phyloP scores from a whole-genome alignment of 2,329 filamentous ascomycete genomes.

The Nothophoma quercina region DNA sequence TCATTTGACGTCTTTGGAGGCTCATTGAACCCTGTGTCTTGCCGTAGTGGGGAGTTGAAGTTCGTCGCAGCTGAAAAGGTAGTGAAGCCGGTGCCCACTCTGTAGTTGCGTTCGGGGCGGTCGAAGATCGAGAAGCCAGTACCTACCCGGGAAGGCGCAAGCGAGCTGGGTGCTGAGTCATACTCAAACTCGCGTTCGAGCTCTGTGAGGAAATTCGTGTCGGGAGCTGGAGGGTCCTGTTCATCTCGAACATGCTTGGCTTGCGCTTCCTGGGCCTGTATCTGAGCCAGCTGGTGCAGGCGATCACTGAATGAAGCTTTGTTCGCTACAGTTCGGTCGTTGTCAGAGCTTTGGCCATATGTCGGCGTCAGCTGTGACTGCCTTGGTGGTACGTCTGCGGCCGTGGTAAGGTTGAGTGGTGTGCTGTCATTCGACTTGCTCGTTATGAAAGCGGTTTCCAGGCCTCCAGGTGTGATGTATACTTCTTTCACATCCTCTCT shows the following conservation, averaged over 20 bases:
- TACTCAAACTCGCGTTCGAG: conserved; percentile 43
- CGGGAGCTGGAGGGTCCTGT: conserved; percentile 24
- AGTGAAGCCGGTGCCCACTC: conserved; percentile 30
- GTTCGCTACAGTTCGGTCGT: conserved; percentile 30
- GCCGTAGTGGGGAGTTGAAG: conserved; percentile 41
- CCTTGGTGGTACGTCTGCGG: conserved; percentile 30
- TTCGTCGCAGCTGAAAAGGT: conserved; percentile 31
- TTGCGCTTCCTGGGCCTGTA: conserved; percentile 17
- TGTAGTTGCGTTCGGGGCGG: conserved; percentile 21
- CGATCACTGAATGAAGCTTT: conserved; percentile 47
- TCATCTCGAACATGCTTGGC: conserved; percentile 13
- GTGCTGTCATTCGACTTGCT: conserved; percentile 37
- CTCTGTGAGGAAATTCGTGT: conserved; percentile 34
- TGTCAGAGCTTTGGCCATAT: conserved; percentile 15
- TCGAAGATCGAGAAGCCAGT: conserved; percentile 41
- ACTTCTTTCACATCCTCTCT: conserved; percentile 44
- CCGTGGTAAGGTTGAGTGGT: conserved; percentile 32
- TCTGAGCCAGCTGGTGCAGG: conserved; percentile 38
- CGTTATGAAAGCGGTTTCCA: conserved; percentile 38
- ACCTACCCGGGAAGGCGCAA: conserved; percentile 33
- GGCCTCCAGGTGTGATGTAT: conserved; percentile 43
- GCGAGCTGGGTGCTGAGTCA: conserved; percentile 33
- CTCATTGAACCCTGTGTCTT: conserved; percentile 47
- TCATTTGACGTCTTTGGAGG: conserved; percentile 29
- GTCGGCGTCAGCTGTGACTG: conserved; percentile 18